Conservation (phyloP, 345 rosid genomes). For the Salix viminalis region DNA sequence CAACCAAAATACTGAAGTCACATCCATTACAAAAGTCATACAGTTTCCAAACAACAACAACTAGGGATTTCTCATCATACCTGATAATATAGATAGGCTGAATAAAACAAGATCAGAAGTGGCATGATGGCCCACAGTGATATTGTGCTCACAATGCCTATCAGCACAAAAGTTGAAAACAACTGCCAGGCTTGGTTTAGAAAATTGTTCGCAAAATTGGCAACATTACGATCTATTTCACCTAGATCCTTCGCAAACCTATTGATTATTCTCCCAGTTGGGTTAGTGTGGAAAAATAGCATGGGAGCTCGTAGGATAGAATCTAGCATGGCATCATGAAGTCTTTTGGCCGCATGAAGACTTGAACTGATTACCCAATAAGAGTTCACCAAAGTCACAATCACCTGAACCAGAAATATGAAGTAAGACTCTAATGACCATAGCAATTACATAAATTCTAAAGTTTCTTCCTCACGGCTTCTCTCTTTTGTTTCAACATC, state of each 20-base stretch:
- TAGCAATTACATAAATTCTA: neutral
- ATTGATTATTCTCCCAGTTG: constrained; percentile 85
- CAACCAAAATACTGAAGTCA: neutral
- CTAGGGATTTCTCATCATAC: constrained; percentile 14
- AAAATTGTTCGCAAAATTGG: constrained; percentile 64
- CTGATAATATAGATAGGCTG: constrained; percentile 90
- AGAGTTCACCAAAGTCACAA: constrained; percentile 72
- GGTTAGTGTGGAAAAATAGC: constrained; percentile 97
- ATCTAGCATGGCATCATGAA: constrained; percentile 90
- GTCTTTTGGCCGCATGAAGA: constrained; percentile 74
- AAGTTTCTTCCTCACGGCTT: neutral
- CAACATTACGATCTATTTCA: constrained; percentile 85
- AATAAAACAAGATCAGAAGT: constrained; percentile 82
- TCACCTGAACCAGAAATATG: constrained; percentile 52
- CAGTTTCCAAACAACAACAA: neutral
- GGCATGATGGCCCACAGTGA: constrained; percentile 99
- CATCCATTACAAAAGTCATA: neutral
- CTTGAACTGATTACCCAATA: constrained; percentile 87
- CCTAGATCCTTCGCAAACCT: constrained; percentile 97
- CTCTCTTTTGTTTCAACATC: neutral
- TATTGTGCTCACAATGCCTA: constrained; percentile 92
- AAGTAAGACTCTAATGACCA: neutral
- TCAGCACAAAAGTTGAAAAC: constrained; percentile 82
- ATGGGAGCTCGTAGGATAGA: constrained; percentile 91
- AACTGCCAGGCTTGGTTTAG: constrained; percentile 78